phyloP scores from a whole-genome alignment of 169 alveolate genomes.

The Eimeria sp. region DNA sequence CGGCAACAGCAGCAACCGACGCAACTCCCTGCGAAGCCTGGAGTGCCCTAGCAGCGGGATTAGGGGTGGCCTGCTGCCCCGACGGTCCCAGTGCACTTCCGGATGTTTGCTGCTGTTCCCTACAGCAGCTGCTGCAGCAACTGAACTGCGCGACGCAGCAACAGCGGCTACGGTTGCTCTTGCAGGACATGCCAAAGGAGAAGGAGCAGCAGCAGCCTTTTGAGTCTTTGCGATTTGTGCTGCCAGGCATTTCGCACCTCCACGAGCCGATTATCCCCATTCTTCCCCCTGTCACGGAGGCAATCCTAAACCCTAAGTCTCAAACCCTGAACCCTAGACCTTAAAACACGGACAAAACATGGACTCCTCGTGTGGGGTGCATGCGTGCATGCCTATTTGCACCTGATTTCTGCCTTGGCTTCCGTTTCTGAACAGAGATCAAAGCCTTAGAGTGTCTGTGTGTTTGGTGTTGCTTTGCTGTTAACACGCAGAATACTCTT shows the following conservation, averaged over 20 bases:
- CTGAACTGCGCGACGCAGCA: constrained; percentile 71
- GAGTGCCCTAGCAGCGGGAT: constrained; percentile 62
- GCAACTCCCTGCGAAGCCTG: background rate
- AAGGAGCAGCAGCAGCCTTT: constrained; percentile 66
- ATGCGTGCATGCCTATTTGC: background rate
- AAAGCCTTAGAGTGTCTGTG: background rate
- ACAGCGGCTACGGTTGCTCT: constrained; percentile 45
- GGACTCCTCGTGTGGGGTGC: background rate
- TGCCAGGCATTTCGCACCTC: constrained; percentile 17
- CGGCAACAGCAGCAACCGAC: background rate
- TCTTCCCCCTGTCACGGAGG: constrained; percentile 57
- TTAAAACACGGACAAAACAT: too few relatives aligned
- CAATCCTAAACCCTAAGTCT: background rate
- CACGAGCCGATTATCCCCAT: constrained; percentile 59
- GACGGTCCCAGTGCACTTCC: constrained; percentile 63
- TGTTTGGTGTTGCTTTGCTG: background rate
- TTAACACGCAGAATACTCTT: constrained; percentile 23
- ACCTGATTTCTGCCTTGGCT: background rate
- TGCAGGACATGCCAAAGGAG: constrained; percentile 42
- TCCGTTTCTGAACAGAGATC: background rate
- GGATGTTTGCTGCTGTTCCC: constrained; percentile 44
- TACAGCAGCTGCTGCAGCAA: constrained; percentile 56
- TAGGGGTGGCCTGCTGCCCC: constrained; percentile 61
- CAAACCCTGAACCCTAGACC: background rate
- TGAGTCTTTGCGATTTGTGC: constrained; percentile 43